phyloP scores from a whole-genome alignment of 768 basidiomycete genomes.

The Sutorius australiensis region DNA sequence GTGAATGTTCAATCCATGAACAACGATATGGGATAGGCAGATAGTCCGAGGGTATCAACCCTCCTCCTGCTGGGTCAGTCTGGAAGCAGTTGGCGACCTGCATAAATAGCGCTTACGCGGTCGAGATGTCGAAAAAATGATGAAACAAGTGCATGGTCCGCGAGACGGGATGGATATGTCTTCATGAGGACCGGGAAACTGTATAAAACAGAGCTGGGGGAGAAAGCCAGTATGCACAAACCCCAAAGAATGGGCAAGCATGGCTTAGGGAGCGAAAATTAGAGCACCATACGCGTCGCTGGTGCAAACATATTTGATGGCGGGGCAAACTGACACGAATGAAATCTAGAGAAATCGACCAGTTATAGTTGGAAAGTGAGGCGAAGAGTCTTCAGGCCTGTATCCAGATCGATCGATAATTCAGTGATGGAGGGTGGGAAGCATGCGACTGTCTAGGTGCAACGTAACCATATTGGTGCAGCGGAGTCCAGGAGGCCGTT shows the following conservation, averaged over 20 bases:
- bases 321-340: slow-evolving; percentile 17
- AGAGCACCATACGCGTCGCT: slow-evolving; percentile 33
- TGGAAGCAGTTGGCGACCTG: slow-evolving; percentile 16
- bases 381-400: slow-evolving; percentile 36
- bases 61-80: slow-evolving; percentile 24
- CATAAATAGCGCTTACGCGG: slow-evolving; percentile 33
- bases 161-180: slow-evolving; percentile 68
- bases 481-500: slow-evolving; percentile 43
- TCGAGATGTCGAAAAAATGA: slow-evolving; percentile 28
- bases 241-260: slow-evolving; percentile 32
- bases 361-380: slow-evolving; percentile 1
- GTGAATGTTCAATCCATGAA: slow-evolving; percentile 38
- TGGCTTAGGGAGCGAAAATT: slow-evolving; percentile 39
- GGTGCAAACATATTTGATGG: slow-evolving; percentile 31
- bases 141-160: slow-evolving; percentile 36
- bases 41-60: slow-evolving; percentile 33
- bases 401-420: slow-evolving; percentile 50
- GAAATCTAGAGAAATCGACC: slow-evolving; percentile 26
- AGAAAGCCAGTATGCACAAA: slow-evolving; percentile 36
- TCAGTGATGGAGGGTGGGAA: slow-evolving; percentile 38
- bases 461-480: slow-evolving; percentile 39
- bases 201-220: slow-evolving; percentile 23
- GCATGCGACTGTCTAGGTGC: slow-evolving; percentile 42
- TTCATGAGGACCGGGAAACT: slow-evolving; percentile 32
- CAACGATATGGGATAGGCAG: slow-evolving; percentile 26